Conservation (phyloP, 257 asterid species). For the Penstemon eatonii region DNA sequence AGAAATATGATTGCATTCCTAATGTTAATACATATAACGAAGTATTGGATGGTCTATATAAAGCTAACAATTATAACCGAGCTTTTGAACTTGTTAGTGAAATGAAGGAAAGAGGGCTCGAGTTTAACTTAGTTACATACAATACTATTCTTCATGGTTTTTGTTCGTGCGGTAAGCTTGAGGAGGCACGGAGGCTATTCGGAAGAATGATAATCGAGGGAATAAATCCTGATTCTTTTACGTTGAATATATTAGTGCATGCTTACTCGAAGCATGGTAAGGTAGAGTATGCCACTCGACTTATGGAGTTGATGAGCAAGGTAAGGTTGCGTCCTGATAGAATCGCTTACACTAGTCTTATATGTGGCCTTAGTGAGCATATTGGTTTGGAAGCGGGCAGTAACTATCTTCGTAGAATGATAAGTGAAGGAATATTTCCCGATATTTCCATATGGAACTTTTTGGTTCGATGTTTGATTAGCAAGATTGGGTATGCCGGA, state of each 20-base stretch:
- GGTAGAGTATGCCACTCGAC: slow-evolving; percentile 45
- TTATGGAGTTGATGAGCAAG: slow-evolving; percentile 50
- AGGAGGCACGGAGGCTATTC: slow-evolving; percentile 45
- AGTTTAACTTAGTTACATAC: slow-evolving; percentile 60
- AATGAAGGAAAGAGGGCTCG: slow-evolving; percentile 57
- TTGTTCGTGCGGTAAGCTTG: slow-evolving; percentile 46
- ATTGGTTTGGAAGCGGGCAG: slow-evolving; percentile 48
- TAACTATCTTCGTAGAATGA: slow-evolving; percentile 55
- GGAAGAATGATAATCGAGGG: slow-evolving; percentile 71
- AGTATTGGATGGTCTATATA: slow-evolving; percentile 62
- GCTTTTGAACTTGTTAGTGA: slow-evolving; percentile 55
- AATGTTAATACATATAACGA: slow-evolving; percentile 63
- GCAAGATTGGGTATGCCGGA: slow-evolving; percentile 46
- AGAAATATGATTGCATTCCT: slow-evolving; percentile 46
- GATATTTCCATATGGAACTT: slow-evolving; percentile 59
- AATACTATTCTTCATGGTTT: slow-evolving; percentile 65
- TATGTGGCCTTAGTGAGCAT: slow-evolving; percentile 49
- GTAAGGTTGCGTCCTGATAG: slow-evolving; percentile 53
- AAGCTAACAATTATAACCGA: slow-evolving; percentile 28
- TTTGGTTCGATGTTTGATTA: slow-evolving; percentile 59
- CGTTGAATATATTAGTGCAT: slow-evolving; percentile 59
- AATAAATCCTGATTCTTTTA: slow-evolving; percentile 52
- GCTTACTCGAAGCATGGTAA: slow-evolving; percentile 57
- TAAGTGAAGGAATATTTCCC: slow-evolving; percentile 64
- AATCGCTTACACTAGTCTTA: slow-evolving; percentile 57